Evolutionary conservation across 2,329 filamentous ascomycete species (phyloP), one percentile per base, ranked within the genome.

Genomic region (Hawksworthiomyces lignivorus): DNA sequence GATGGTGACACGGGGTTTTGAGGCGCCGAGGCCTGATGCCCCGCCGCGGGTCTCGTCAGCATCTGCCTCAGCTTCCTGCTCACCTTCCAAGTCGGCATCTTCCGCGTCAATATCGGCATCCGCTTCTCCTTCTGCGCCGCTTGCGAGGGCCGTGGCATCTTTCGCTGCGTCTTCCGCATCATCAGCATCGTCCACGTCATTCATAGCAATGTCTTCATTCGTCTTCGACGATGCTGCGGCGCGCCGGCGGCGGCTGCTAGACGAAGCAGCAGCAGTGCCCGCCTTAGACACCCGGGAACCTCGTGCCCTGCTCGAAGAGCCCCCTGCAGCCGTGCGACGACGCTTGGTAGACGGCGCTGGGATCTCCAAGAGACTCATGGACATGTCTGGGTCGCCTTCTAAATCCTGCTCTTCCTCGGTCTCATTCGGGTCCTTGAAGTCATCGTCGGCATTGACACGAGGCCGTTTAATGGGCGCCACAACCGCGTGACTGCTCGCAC

Each of bases 171-270:
- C n/a, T n/a, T n/a, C n/a, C n/a, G n/a, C n/a, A n/a, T n/a, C n/a
- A n/a, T n/a, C n/a, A n/a, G n/a, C n/a, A 26, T 26, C 69, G 14
- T 77, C 70, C 39, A 69, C 69, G 21, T 78, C 74, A 35, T 30
- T 20, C 41, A 75, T 74, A 45, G 77, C 64, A 34, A 69, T 69
- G 30, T 75, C 70, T 7, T 62, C 64, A 30, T 66, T 61, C 58
- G 65, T 64, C 19, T 61, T 61, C 28, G 68, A 56, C 27, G 72
- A 68, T 12, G 65, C 54, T 14, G 50, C 48, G 44, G 51, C 39
- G 27, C 20, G 36, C 14, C 34, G 48, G 7, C 49, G 49, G 33
- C 46, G 47, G 32, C 43, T 36, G 49, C 28, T 41, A 42, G 12
- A 39, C 35, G 2, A 30, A 14, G 8, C 43, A 14, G 19, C 35